Conservation (phyloP, 2,329 filamentous ascomycete species). For the Teratosphaeria zuluensis region DNA sequence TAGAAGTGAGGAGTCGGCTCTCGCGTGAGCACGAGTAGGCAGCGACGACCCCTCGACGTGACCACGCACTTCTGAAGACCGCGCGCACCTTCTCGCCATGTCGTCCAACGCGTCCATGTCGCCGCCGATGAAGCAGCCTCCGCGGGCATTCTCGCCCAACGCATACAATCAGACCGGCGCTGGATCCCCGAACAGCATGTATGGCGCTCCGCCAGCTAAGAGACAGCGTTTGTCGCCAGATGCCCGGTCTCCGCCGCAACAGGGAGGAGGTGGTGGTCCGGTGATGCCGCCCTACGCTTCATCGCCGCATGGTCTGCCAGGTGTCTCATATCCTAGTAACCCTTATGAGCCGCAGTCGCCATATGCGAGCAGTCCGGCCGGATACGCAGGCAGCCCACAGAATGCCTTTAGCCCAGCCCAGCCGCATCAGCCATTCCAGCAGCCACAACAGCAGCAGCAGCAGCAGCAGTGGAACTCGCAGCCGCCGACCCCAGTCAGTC, state of each 20-base stretch:
- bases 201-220: slow-evolving; percentile 58
- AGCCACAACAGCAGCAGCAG: slow-evolving; percentile 1
- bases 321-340: slow-evolving; percentile 16
- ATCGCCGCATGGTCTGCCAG: slow-evolving; percentile 29
- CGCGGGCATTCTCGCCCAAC: slow-evolving; percentile 18
- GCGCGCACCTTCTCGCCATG: not conserved
- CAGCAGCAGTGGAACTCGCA: slow-evolving; percentile 11
- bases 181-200: slow-evolving; percentile 25
- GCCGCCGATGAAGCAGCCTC: slow-evolving; percentile 20
- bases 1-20: not conserved
- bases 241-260: slow-evolving; percentile 45
- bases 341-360: slow-evolving; percentile 30
- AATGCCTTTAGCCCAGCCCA: slow-evolving; percentile 24
- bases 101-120: slow-evolving; percentile 23
- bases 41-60: not conserved
- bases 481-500: slow-evolving; percentile 6
- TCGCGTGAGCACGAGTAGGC: not conserved
- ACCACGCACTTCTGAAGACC: not conserved
- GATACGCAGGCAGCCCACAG: slow-evolving; percentile 17
- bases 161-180: slow-evolving; percentile 41
- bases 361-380: slow-evolving; percentile 15
- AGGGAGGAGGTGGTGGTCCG: slow-evolving; percentile 25
- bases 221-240: slow-evolving; percentile 62
- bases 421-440: slow-evolving; percentile 14
- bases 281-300: slow-evolving; percentile 27